Conservation (phyloP, 305 asterid genomes). For the Fraxinus sp. region DNA sequence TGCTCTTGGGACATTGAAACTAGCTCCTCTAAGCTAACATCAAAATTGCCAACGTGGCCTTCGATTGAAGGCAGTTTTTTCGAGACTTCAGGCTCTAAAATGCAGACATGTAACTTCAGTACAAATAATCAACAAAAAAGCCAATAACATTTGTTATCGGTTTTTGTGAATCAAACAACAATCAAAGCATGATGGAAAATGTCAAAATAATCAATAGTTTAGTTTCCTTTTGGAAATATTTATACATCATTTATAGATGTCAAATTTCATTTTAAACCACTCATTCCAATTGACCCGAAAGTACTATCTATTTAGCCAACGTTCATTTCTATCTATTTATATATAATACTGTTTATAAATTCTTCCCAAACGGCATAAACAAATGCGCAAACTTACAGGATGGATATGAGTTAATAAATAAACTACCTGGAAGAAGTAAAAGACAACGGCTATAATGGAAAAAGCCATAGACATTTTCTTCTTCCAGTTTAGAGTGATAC, state of each 20-base stretch:
- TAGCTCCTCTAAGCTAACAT: conserved; percentile 67
- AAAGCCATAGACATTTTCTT: background rate
- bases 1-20: conserved; percentile 63
- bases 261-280: background rate
- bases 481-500: background rate
- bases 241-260: background rate
- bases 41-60: conserved; percentile 55
- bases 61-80: conserved; percentile 39
- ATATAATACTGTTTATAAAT: too few relatives aligned
- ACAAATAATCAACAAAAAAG: conserved; percentile 11
- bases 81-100: conserved; percentile 51
- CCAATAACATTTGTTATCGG: background rate
- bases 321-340: background rate
- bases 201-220: background rate
- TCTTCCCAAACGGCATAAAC: background rate
- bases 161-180: background rate
- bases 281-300: background rate
- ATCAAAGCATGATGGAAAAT: background rate
- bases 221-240: background rate
- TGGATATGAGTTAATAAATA: background rate
- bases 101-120: conserved; percentile 4
- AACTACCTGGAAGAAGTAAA: background rate
- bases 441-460: background rate
- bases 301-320: background rate
- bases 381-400: background rate